Evolutionary conservation across 2,329 filamentous ascomycete genomes (phyloP).

Genomic region (Microsporum ferrugineum): DNA sequence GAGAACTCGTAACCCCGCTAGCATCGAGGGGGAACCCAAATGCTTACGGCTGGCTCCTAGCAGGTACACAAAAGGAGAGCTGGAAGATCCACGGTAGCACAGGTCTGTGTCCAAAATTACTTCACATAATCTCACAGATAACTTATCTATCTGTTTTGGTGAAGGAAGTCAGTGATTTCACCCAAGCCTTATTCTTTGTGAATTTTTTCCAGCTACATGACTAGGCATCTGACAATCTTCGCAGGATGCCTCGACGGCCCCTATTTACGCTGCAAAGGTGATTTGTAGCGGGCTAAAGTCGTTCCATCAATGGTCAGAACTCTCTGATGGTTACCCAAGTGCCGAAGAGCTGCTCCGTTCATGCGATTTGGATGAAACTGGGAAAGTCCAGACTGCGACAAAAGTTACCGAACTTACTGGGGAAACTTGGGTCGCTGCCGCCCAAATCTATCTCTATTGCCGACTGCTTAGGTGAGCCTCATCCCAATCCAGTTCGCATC

Average conservation of each 20-base stretch:
- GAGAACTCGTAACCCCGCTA: neutral
- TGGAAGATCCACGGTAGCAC: conserved; percentile 12
- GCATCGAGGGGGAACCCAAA: neutral
- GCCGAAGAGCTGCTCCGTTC: conserved; percentile 8
- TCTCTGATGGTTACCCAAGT: conserved; percentile 8
- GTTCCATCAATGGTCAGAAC: conserved; percentile 13
- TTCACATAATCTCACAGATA: conserved; percentile 14
- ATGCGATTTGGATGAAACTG: conserved; percentile 10
- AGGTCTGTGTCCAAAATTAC: conserved; percentile 10
- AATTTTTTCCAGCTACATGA: neutral
- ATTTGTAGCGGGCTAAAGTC: conserved; percentile 6
- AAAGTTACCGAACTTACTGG: conserved; percentile 11
- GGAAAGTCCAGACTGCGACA: conserved; percentile 7
- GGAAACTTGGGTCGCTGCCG: conserved; percentile 11
- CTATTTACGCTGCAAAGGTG: conserved; percentile 4
- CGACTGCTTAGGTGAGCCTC: conserved; percentile 9
- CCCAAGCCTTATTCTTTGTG: neutral
- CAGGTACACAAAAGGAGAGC: conserved; percentile 8
- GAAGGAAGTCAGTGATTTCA: neutral
- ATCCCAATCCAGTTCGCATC: neutral
- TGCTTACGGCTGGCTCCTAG: conserved; percentile 5
- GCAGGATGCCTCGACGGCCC: neutral
- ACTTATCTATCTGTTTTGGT: conserved; percentile 8
- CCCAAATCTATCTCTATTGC: conserved; percentile 14
- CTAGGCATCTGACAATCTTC: neutral